phyloP scores from a whole-genome alignment of 345 rosid genomes.

The Cardamine occulta region DNA sequence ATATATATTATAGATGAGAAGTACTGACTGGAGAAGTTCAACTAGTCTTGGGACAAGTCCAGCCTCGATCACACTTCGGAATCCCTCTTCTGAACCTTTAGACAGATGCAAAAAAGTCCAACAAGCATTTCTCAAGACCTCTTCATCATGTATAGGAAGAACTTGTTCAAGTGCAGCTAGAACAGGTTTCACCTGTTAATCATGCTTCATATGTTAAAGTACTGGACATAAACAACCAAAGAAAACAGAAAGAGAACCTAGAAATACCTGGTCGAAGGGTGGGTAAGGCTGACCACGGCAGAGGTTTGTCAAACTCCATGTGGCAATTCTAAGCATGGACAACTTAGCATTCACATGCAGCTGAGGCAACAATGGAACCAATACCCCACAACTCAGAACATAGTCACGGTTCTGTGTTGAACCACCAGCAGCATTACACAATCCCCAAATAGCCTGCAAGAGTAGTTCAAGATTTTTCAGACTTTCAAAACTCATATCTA shows the following conservation, averaged over 20 bases:
- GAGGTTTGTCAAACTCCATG: not conserved
- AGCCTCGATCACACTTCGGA: slow-evolving; percentile 77
- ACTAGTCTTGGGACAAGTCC: slow-evolving; percentile 72
- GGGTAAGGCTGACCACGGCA: not conserved
- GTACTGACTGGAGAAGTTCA: slow-evolving; percentile 70
- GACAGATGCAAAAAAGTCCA: slow-evolving; percentile 47
- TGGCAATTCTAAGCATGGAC: not conserved
- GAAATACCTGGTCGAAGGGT: not conserved
- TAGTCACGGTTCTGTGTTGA: slow-evolving; percentile 52
- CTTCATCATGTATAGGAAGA: not conserved
- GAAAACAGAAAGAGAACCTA: not conserved
- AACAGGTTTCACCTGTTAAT: slow-evolving; percentile 55
- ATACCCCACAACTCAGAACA: not conserved
- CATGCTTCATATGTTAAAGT: not conserved
- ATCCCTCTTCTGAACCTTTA: slow-evolving; percentile 77
- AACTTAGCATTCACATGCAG: not conserved
- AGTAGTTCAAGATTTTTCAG: not conserved
- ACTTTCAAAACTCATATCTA: not conserved
- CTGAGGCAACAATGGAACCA: not conserved
- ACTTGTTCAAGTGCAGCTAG: slow-evolving; percentile 17
- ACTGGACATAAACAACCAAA: not conserved
- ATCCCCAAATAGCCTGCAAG: slow-evolving; percentile 64
- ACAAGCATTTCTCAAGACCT: not conserved
- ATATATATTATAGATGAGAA: too few species aligned
- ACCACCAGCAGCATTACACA: slow-evolving; percentile 66